These are phyloP conservation scores for Marvania coccoides DNA, from an alignment of 139 green algal species.

Conservation along the genomic window DNA sequence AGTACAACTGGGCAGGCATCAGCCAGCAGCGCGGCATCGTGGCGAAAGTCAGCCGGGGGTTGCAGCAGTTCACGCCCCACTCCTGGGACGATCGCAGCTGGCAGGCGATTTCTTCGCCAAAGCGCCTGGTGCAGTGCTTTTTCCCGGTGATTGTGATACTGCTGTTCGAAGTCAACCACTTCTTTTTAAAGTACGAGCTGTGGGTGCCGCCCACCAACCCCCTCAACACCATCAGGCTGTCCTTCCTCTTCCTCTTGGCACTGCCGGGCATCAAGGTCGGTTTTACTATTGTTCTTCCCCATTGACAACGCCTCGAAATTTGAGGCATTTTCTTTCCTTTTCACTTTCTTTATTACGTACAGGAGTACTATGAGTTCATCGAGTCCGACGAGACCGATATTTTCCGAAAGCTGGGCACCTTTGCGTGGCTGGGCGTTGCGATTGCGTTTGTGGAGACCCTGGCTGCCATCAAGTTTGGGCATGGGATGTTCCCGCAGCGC, in stretches of 20 bases:
- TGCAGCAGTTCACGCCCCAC: conserved; percentile 74
- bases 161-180: conserved; percentile 75
- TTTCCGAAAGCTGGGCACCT: conserved; percentile 71
- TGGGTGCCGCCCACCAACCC: conserved; percentile 80
- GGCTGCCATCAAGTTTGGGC: conserved; percentile 72
- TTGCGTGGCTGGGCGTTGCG: conserved; percentile 66
- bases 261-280: conserved; percentile 48
- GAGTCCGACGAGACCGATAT: conserved; percentile 24
- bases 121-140: conserved; percentile 43
- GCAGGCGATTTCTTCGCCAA: conserved; percentile 37
- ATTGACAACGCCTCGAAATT: not conserved
- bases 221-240: conserved; percentile 69
- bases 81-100: conserved; percentile 65
- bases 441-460: conserved; percentile 61
- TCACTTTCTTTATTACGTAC: not conserved
- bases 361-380: conserved; percentile 81
- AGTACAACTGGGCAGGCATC: conserved; percentile 62
- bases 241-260: conserved; percentile 47
- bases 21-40: conserved; percentile 47
- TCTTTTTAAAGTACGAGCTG: conserved; percentile 91
- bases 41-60: conserved; percentile 43
- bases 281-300: not conserved
- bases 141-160: conserved; percentile 16
- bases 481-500: conserved; percentile 47
- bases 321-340: not conserved